Evolutionary conservation across 805 yeast species (phyloP).

Genomic region (Kodamaea leandrae): DNA sequence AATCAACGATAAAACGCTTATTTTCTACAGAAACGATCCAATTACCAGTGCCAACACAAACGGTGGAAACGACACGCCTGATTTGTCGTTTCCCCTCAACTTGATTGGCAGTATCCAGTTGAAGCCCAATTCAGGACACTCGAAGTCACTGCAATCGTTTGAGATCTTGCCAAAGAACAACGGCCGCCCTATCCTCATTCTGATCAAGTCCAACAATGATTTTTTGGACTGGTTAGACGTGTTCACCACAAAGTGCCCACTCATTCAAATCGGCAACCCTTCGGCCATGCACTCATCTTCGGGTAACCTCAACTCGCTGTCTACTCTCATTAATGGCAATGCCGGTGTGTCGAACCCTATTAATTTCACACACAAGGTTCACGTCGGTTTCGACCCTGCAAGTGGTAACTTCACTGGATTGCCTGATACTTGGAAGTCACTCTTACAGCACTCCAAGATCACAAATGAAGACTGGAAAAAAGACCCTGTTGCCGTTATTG

Average conservation of each 20-base stretch:
- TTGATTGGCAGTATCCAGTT: slow-evolving; percentile 47
- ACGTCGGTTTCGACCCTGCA: slow-evolving; percentile 82
- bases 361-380: slow-evolving; percentile 91
- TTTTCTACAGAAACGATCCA: slow-evolving; percentile 69
- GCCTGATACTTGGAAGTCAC: slow-evolving; percentile 56
- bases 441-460: slow-evolving; percentile 56
- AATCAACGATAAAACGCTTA: slow-evolving; percentile 69
- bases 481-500: slow-evolving; percentile 64
- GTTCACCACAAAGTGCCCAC: slow-evolving; percentile 73
- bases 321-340: slow-evolving; percentile 21
- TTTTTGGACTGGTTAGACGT: slow-evolving; percentile 89
- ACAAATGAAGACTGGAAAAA: slow-evolving; percentile 62
- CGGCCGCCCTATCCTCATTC: slow-evolving; percentile 64
- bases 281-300: slow-evolving; percentile 3
- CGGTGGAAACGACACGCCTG: slow-evolving; percentile 38
- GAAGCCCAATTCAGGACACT: slow-evolving; percentile 50
- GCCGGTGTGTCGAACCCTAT: slow-evolving; percentile 83
- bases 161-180: slow-evolving; percentile 63
- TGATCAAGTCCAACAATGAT: slow-evolving; percentile 76
- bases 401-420: slow-evolving; percentile 56
- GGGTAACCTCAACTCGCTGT: slow-evolving; percentile 7
- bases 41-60: slow-evolving; percentile 43
- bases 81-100: slow-evolving; percentile 38
- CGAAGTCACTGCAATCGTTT: slow-evolving; percentile 55
- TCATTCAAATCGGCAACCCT: slow-evolving; percentile 40